Conservation (phyloP, 805 yeast species). For the Naumovozyma dairenensis region DNA sequence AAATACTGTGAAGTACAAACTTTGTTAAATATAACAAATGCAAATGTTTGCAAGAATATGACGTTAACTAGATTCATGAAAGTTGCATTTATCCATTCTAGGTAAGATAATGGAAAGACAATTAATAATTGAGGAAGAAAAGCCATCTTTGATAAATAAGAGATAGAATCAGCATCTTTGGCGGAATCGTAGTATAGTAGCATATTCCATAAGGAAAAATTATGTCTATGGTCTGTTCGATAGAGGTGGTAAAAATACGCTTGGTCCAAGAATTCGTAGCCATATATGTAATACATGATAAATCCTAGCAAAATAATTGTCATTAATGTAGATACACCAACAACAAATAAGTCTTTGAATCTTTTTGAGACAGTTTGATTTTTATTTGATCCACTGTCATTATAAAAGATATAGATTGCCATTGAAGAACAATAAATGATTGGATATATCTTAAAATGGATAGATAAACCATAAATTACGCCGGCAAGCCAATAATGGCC, state of each 20-base stretch:
- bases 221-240: slow-evolving; percentile 88
- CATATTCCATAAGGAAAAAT: slow-evolving; percentile 80
- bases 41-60: slow-evolving; percentile 65
- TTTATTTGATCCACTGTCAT: slow-evolving; percentile 3
- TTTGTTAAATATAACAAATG: slow-evolving; percentile 70
- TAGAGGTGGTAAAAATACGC: slow-evolving; percentile 76
- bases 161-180: slow-evolving; percentile 1
- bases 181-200: slow-evolving; percentile 55
- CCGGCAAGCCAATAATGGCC: slow-evolving; percentile 31
- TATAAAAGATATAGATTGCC: slow-evolving; percentile 35
- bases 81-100: slow-evolving; percentile 20
- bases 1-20: slow-evolving; percentile 93
- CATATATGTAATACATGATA: slow-evolving; percentile 61
- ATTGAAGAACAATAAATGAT: slow-evolving; percentile 71
- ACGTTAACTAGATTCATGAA: slow-evolving; percentile 38
- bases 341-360: slow-evolving; percentile 30
- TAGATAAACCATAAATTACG: slow-evolving; percentile 57
- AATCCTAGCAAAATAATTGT: slow-evolving; percentile 41
- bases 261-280: slow-evolving; percentile 63
- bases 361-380: slow-evolving; percentile 30
- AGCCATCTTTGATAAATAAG: slow-evolving; percentile 39
- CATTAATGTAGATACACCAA: slow-evolving; percentile 32
- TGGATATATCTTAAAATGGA: slow-evolving; percentile 90
- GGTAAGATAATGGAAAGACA: slow-evolving; percentile 6
- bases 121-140: slow-evolving; percentile 74